phyloP scores from a whole-genome alignment of 148 eudicot species.

The Rhododendron henanense region DNA sequence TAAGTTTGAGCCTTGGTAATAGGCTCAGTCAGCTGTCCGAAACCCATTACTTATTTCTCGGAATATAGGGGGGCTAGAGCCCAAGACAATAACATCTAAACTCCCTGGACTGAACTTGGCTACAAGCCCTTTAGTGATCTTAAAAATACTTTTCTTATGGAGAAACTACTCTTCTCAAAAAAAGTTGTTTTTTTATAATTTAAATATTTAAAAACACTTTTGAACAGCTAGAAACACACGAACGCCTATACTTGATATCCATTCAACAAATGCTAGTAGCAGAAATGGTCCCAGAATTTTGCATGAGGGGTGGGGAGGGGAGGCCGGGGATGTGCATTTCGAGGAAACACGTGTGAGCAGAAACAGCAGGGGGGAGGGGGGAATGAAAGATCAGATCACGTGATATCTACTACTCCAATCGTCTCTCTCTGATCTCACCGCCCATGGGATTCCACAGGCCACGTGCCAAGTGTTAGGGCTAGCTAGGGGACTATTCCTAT shows the following conservation, averaged over 20 bases:
- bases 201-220: no score
- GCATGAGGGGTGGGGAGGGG: no score
- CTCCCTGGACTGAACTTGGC: background rate
- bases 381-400: background rate
- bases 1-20: background rate
- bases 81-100: background rate
- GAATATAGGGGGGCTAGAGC: background rate
- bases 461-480: background rate
- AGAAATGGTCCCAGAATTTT: no score
- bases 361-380: background rate
- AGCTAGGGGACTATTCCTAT: background rate
- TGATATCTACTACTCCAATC: background rate
- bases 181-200: no score
- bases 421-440: background rate
- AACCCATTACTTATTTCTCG: background rate
- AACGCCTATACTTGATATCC: no score
- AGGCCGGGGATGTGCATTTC: background rate
- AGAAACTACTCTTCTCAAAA: no score
- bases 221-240: no score
- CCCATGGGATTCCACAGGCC: background rate
- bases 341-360: slow-evolving; percentile 7
- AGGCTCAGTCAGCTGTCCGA: background rate
- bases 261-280: no score
- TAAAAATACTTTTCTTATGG: no score
- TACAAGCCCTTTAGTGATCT: no score